Evolutionary conservation across 1,284 basidiomycete species (phyloP).

Genomic region (Rhizopogon hawkerae): DNA sequence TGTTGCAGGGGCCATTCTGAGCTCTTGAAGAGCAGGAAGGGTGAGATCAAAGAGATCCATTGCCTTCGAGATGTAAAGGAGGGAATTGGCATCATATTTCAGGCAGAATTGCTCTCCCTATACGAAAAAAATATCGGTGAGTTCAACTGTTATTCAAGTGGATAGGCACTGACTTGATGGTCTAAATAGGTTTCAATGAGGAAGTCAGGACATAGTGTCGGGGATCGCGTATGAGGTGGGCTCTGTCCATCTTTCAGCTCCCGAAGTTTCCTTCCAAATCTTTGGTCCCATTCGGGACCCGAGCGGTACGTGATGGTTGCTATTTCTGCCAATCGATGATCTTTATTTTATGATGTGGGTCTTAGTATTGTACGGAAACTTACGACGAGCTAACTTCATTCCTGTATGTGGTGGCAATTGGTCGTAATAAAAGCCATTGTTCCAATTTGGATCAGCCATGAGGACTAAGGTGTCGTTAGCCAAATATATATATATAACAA

Average conservation of each 20-base stretch:
- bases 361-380: constrained; percentile 26
- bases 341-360: constrained; percentile 2
- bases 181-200: constrained; percentile 98
- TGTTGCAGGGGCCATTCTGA: constrained; percentile 41
- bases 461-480: constrained; percentile 54
- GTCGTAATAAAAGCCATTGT: constrained; percentile 96
- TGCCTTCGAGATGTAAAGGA: constrained; percentile 97
- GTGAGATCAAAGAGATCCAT: constrained; percentile 99
- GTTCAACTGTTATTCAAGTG: not conserved
- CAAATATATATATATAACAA: not conserved
- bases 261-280: constrained; percentile 80
- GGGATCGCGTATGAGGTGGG: constrained; percentile 34
- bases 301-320: constrained; percentile 99
- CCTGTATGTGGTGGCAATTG: constrained; percentile 91
- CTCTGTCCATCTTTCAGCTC: constrained; percentile 10
- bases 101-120: constrained; percentile 91
- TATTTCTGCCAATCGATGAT: constrained; percentile 57
- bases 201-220: constrained; percentile 92
- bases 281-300: constrained; percentile 97
- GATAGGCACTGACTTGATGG: constrained; percentile 60
- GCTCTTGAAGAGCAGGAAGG: constrained; percentile 61
- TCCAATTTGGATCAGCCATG: constrained; percentile 99
- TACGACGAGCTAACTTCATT: constrained; percentile 97
- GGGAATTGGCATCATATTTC: constrained; percentile 98
- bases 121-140: constrained; percentile 1